Evolutionary conservation across 2,329 filamentous ascomycete species (phyloP).

Genomic region (Colletotrichum sp.): DNA sequence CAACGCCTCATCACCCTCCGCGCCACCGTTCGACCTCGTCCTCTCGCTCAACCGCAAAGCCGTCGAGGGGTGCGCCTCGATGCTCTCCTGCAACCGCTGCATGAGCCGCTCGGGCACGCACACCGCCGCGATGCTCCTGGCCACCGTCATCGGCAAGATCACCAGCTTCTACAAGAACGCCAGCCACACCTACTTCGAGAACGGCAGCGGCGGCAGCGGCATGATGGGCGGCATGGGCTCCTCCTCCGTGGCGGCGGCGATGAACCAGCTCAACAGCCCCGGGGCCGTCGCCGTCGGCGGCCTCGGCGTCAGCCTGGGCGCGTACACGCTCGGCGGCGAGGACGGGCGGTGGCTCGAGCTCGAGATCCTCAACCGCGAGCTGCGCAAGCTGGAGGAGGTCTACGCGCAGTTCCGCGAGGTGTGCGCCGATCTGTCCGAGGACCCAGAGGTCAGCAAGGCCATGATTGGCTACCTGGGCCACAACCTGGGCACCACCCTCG

Average conservation of each 20-base stretch:
- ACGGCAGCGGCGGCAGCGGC: background rate
- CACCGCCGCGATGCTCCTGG: constrained; percentile 54
- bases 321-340: constrained; percentile 50
- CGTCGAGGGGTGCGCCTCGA: constrained; percentile 51
- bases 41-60: constrained; percentile 52
- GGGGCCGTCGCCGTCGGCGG: constrained; percentile 20
- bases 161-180: constrained; percentile 51
- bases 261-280: constrained; percentile 16
- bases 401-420: constrained; percentile 49
- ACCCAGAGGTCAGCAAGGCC: constrained; percentile 47
- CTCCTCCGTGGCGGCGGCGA: background rate
- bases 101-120: constrained; percentile 48
- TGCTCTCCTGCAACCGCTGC: constrained; percentile 51
- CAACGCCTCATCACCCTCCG: constrained; percentile 42
- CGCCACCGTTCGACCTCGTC: constrained; percentile 49
- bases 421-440: constrained; percentile 42
- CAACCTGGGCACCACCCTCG: constrained; percentile 46
- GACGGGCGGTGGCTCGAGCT: constrained; percentile 53
- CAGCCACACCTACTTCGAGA: constrained; percentile 43
- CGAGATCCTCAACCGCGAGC: constrained; percentile 52
- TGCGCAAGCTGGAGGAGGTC: constrained; percentile 52
- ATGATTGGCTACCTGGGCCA: constrained; percentile 52
- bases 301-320: constrained; percentile 46
- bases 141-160: constrained; percentile 53
- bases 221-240: background rate